Evolutionary conservation across 257 asterid species (phyloP), one percentile per base, ranked within the genome.

Genomic region (Penstemon davidsonii): DNA sequence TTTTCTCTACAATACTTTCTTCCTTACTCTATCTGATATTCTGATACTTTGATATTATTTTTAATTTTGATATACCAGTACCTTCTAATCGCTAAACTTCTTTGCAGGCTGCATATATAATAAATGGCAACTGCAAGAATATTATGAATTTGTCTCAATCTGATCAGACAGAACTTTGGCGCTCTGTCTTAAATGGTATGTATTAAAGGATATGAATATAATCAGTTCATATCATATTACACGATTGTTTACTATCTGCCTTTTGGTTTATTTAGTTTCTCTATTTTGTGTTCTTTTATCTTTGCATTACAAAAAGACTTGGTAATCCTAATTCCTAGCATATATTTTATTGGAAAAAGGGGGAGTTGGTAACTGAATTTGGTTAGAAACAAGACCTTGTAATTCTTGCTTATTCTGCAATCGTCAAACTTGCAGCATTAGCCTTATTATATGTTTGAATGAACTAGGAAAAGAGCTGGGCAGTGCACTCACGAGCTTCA

Each of bases 81-180:
- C 44, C 49, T 19, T 40, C 59, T 67, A 47, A 71, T 56, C 58
- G 54, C 2, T 60, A 59, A 70, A 33, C 18, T 77, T 68, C 64
- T 76, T 59, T 82, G 64, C 96, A 94, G 99, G 99, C 97, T 36
- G 96, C 99, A 51, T 91, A 87, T 70, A 78, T 91, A 66, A 83
- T 89, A 73, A 91, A 75, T 78, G 99, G 98, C 54, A 94, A 91
- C 90, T 83, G 95, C 93, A 94, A 94, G 85, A 91, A 86, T 72
- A 80, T 94, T 19, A 94, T 94, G 99, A 91, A 86, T 74, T 83
- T 93, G 96, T 93, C 99, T 53, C 99, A 90, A 74, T 70, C 86
- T 79, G 97, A 93, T 74, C 97, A 93, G 76, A 62, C 89, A 60
- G 97, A 93, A 59, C 96, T 93, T 72, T 93, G 97, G 99, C 91